These are phyloP conservation scores for Fonsecaea pedrosoi DNA, from an alignment of 2,329 filamentous ascomycete genomes.

Conservation along the genomic window DNA sequence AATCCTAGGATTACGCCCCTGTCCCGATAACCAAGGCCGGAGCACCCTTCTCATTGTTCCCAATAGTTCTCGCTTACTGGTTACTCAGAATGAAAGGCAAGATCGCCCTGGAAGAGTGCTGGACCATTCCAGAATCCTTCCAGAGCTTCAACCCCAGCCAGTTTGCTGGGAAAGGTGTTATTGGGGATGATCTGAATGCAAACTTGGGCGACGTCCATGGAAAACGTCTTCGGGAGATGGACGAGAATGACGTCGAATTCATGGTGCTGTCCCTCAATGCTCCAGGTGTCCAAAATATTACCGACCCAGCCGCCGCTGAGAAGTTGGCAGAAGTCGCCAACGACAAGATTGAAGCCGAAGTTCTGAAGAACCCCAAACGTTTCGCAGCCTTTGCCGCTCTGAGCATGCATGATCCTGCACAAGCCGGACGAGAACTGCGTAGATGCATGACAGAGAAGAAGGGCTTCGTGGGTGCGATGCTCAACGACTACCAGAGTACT, in stretches of 20 bases:
- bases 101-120: slow-evolving; percentile 32
- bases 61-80: not conserved
- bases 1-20: not conserved
- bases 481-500: slow-evolving; percentile 67
- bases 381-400: slow-evolving; percentile 54
- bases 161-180: not conserved
- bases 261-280: slow-evolving; percentile 39
- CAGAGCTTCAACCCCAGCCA: slow-evolving; percentile 5
- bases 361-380: slow-evolving; percentile 46
- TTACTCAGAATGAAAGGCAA: slow-evolving; percentile 19
- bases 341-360: slow-evolving; percentile 36
- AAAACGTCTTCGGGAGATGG: slow-evolving; percentile 26
- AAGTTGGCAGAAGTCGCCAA: slow-evolving; percentile 37
- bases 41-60: not conserved
- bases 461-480: slow-evolving; percentile 67
- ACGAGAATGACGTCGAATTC: slow-evolving; percentile 40
- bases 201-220: slow-evolving; percentile 22
- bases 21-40: not conserved
- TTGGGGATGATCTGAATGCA: slow-evolving; percentile 12
- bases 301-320: slow-evolving; percentile 36
- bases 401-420: slow-evolving; percentile 48
- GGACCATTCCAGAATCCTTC: slow-evolving; percentile 19
- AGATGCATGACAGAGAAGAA: slow-evolving; percentile 53
- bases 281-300: slow-evolving; percentile 38
- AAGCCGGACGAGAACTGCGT: slow-evolving; percentile 48